Conservation (phyloP, 1,139 yeast genomes). For the Lodderomyces theae region DNA sequence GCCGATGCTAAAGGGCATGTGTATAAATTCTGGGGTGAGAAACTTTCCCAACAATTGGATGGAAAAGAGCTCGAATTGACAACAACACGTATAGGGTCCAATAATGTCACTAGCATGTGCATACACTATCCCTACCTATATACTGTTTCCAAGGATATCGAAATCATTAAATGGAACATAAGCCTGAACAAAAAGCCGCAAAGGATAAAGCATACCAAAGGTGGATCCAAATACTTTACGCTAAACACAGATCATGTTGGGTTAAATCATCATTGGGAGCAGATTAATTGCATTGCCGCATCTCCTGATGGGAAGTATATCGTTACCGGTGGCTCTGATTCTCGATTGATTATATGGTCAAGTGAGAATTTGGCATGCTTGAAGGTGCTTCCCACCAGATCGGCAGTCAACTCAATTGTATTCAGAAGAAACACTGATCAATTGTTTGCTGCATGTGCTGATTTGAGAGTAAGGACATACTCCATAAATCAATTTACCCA, state of each 20-base stretch:
- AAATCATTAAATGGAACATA: conserved; percentile 73
- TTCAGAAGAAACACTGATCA: conserved; percentile 84
- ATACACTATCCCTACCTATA: conserved; percentile 61
- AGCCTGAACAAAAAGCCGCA: conserved; percentile 45
- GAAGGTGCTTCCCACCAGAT: conserved; percentile 73
- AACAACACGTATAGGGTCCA: conserved; percentile 58
- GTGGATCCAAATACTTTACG: conserved; percentile 49
- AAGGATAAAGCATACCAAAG: conserved; percentile 61
- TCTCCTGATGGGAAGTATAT: conserved; percentile 85
- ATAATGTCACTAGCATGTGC: conserved; percentile 53
- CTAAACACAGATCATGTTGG: conserved; percentile 36
- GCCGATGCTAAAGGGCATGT: conserved; percentile 86
- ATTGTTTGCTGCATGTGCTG: conserved; percentile 89
- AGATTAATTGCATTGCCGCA: conserved; percentile 75
- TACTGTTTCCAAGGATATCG: conserved; percentile 81
- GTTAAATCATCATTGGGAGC: conserved; percentile 69
- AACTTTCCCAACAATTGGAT: conserved; percentile 41
- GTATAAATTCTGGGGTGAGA: conserved; percentile 63
- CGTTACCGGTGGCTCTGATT: conserved; percentile 88
- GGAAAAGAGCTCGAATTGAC: conserved; percentile 34
- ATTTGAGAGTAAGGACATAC: conserved; percentile 83
- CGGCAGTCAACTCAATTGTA: conserved; percentile 67
- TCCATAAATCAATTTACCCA: conserved; percentile 84
- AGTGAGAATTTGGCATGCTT: conserved; percentile 71
- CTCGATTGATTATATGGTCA: conserved; percentile 81